Conservation (phyloP, 176 grass and related monocot species). For the Eleusine coracana region DNA sequence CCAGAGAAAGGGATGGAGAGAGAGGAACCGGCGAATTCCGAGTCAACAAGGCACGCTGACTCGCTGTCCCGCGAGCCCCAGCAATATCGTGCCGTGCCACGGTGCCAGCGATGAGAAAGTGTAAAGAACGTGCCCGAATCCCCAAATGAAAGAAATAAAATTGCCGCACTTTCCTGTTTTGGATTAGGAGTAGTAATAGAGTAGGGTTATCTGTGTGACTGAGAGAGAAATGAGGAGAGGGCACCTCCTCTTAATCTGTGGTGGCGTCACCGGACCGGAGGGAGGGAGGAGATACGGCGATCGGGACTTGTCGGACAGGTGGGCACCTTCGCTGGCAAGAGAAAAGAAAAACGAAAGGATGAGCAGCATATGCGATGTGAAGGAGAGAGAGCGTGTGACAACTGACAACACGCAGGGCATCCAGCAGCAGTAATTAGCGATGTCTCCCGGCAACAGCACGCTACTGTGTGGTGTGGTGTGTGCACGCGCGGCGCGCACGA, state of each 20-base stretch:
- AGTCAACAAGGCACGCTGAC: neutral
- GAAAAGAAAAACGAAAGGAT: too few relatives aligned
- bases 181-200: neutral
- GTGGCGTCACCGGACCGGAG: neutral
- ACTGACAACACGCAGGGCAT: neutral
- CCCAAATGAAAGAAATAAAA: neutral
- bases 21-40: neutral
- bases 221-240: neutral
- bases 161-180: conserved; percentile 9
- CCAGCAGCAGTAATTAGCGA: neutral
- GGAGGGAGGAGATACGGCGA: conserved; percentile 1
- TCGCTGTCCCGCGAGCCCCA: neutral
- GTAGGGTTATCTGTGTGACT: neutral
- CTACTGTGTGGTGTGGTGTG: neutral
- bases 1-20: too few relatives aligned
- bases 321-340: neutral
- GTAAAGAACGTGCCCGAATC: neutral
- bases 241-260: neutral
- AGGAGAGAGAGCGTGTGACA: neutral
- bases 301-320: conserved; percentile 29
- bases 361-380: neutral
- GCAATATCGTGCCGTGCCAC: neutral
- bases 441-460: neutral
- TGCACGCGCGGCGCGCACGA: neutral
- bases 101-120: neutral